Base-by-base conservation (phyloP, 2,329 filamentous ascomycete genomes). In the Diaporthe batatas region DNA sequence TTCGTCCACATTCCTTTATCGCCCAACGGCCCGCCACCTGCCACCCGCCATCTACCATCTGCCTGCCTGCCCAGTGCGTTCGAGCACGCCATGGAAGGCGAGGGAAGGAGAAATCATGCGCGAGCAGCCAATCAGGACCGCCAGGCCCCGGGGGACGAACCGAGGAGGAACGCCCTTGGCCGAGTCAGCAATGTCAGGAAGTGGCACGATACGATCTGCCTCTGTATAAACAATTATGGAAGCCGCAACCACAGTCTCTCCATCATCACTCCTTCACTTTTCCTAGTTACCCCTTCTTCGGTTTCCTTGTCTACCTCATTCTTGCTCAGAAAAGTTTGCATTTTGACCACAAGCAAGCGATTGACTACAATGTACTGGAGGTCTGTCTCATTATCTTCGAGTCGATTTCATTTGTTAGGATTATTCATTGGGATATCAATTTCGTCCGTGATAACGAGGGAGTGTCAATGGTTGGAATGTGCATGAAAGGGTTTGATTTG, bases 201-300 rank as follows among this genome's bases (percentile, higher is more conserved):
- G 51, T 23, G 42, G 25, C 57, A 59, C 51, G 62, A 74, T 58
- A 70, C 71, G 72, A 73, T 74, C 71, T 73, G 73, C 71, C 71
- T 72, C 71, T 73, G 73, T 74, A 74, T 73, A 74, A 74, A 74
- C 67, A 74, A 47, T 32, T 49, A 59, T 73, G 73, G 73, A 70
- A 58, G 67, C 62, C 68, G 53, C 44, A 67, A 71, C 71, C 73
- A 73, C 71, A 70, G 16, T 69, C 68, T 72, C 62, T 58, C 62
- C 62, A 67, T 25, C 44, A 44, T 65, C 44, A 70, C 32, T 62
- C 47, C 55, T 62, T 70, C 18, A 57, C 18, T 44, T 62, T 70
- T 51, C 68, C 23, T 70, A 54, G 29, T 51, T 12, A 32, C 58
- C 39, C 23, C 36, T 21, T 47, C 18, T 59, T 14, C 23, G 5